Conservation (phyloP, 805 yeast genomes). For the Cyberlindnera suaveolens region DNA sequence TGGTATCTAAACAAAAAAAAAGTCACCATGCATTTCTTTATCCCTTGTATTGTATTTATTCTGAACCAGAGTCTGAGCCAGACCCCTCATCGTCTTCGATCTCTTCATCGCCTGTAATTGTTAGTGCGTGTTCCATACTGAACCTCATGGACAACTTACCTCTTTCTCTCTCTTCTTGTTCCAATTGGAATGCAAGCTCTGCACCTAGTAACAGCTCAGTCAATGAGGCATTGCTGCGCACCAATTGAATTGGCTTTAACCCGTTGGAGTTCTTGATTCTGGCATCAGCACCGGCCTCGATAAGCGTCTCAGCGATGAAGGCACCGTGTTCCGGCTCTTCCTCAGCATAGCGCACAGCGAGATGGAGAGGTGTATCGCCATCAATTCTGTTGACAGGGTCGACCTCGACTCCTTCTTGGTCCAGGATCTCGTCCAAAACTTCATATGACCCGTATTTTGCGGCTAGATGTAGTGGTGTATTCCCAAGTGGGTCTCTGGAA, state of each 20-base stretch:
- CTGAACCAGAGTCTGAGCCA: conserved; percentile 19
- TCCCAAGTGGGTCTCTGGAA: conserved; percentile 71
- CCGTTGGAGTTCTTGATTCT: conserved; percentile 52
- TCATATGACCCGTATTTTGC: conserved; percentile 82
- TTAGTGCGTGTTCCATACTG: conserved; percentile 8
- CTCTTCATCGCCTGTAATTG: conserved; percentile 23
- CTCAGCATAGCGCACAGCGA: conserved; percentile 69
- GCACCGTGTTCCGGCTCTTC: conserved; percentile 75
- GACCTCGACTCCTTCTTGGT: conserved; percentile 84
- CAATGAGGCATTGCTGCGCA: conserved; percentile 44
- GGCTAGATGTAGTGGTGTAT: conserved; percentile 77
- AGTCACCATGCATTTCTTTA: neutral
- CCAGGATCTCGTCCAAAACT: conserved; percentile 72
- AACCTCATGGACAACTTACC: conserved; percentile 19
- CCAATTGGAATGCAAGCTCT: conserved; percentile 56
- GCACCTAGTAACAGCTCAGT: conserved; percentile 70
- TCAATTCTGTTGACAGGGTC: conserved; percentile 69
- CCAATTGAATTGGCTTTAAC: conserved; percentile 70
- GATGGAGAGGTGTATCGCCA: conserved; percentile 86
- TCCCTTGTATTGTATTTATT: conserved; percentile 3
- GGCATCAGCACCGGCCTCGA: conserved; percentile 92
- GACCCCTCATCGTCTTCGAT: conserved; percentile 25
- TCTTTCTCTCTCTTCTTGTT: conserved; percentile 29
- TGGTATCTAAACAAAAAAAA: neutral
- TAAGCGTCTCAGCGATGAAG: conserved; percentile 68